phyloP scores from a whole-genome alignment of 768 basidiomycete genomes.

The Boletus pseudo-olivaceus region DNA sequence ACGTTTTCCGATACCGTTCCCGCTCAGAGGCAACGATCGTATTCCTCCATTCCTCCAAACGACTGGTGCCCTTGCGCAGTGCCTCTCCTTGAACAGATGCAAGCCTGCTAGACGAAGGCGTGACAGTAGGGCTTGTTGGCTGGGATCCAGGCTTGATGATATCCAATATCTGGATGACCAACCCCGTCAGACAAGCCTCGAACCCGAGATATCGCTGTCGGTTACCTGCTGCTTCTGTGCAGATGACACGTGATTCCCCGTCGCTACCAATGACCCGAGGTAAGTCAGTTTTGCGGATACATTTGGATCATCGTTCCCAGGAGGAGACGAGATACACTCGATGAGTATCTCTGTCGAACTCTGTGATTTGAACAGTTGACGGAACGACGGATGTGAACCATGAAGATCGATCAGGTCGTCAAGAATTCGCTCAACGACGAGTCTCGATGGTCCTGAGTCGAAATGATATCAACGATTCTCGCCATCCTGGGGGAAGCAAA shows the following conservation, averaged over 20 bases:
- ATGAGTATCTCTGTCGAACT: constrained; percentile 66
- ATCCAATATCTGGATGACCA: constrained; percentile 49
- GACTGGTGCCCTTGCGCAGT: constrained; percentile 56
- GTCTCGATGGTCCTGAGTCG: constrained; percentile 21
- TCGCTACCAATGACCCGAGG: constrained; percentile 62
- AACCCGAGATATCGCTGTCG: not conserved
- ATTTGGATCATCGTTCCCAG: constrained; percentile 7
- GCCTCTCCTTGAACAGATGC: constrained; percentile 31
- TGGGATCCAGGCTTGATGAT: constrained; percentile 39
- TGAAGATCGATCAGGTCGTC: constrained; percentile 72
- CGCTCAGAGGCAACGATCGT: constrained; percentile 64
- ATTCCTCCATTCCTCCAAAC: constrained; percentile 72
- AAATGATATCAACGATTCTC: not conserved
- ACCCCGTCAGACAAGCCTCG: constrained; percentile 1
- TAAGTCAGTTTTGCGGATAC: constrained; percentile 69
- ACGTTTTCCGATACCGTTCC: constrained; percentile 66
- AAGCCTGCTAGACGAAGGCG: constrained; percentile 14
- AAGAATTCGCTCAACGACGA: constrained; percentile 37
- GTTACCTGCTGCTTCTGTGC: constrained; percentile 71
- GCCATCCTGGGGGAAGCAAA: not conserved
- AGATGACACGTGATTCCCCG: constrained; percentile 58
- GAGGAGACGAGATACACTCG: constrained; percentile 54
- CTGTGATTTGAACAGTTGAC: constrained; percentile 70
- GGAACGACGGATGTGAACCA: constrained; percentile 59
- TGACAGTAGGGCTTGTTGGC: not conserved